Evolutionary conservation across 129 eudicot species (phyloP).

Genomic region (Apium graveolens): DNA sequence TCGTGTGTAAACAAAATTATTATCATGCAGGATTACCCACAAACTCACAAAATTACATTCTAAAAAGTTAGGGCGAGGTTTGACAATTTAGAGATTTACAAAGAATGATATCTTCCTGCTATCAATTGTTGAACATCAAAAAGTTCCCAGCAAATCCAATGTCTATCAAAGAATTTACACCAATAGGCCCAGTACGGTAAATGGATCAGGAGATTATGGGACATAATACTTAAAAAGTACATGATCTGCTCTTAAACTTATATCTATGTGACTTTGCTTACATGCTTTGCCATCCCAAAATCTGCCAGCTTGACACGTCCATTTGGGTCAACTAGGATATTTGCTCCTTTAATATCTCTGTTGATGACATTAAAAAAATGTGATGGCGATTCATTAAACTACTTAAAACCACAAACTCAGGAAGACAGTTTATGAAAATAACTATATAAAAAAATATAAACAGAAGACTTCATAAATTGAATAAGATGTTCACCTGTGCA

Average conservation of each 20-base stretch:
- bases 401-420: background rate
- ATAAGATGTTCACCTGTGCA: constrained; percentile 51
- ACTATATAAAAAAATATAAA: background rate
- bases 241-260: background rate
- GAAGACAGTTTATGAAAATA: background rate
- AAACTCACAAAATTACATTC: background rate
- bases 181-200: background rate
- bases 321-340: constrained; percentile 91
- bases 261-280: constrained; percentile 26
- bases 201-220: background rate
- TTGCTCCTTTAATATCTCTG: constrained; percentile 98
- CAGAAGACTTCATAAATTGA: background rate
- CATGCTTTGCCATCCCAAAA: constrained; percentile 98
- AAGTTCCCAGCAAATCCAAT: background rate
- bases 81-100: background rate
- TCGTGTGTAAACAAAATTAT: background rate
- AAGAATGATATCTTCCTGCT: background rate
- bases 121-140: background rate
- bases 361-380: constrained; percentile 4
- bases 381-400: background rate
- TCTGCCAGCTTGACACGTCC: constrained; percentile 94
- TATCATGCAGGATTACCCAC: background rate
- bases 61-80: background rate
- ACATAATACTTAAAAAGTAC: background rate
- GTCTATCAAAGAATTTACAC: background rate